Evolutionary conservation across 495 filamentous ascomycete species (phyloP).

Genomic region (Hyaloscypha bicolor): DNA sequence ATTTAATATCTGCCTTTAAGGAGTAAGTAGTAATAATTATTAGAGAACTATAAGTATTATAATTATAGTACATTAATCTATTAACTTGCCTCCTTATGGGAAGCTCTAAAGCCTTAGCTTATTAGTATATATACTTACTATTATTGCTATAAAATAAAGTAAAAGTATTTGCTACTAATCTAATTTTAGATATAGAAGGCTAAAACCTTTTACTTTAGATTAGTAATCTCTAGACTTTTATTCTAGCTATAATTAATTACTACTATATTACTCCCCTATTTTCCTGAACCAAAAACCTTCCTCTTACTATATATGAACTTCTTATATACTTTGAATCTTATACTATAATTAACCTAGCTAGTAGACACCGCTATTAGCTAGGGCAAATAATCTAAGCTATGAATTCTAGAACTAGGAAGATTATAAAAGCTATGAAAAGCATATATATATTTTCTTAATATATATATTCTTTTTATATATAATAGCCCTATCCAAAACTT

Average conservation of each 20-base stretch:
- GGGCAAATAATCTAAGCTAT: slow-evolving; percentile 17
- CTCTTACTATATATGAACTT: slow-evolving; percentile 12
- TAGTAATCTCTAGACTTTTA: slow-evolving; percentile 2
- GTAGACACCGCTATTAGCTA: slow-evolving; percentile 3
- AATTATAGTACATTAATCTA: too few species aligned
- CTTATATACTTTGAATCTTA: slow-evolving; percentile 20
- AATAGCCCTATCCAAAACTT: too few species aligned
- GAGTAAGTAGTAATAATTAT: too few species aligned
- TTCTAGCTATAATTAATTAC: slow-evolving; percentile 10
- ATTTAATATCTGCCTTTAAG: slow-evolving; percentile 11
- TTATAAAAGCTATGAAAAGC: neutral
- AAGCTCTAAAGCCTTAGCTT: too few species aligned
- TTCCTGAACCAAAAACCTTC: slow-evolving; percentile 17
- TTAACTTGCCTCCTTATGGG: too few species aligned
- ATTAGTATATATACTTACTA: too few species aligned
- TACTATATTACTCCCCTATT: slow-evolving; percentile 15
- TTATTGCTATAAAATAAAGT: too few species aligned
- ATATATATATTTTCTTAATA: too few species aligned
- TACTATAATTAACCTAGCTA: slow-evolving; percentile 14
- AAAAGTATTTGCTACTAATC: too few species aligned
- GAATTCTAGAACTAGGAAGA: slow-evolving; percentile 19
- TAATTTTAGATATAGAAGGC: neutral
- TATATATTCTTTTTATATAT: too few species aligned
- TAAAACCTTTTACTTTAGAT: too few species aligned
- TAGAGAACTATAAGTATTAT: too few species aligned